A percentile compares a stretch with the other conserved stretches of the same genome.
phyloP scores from a whole-genome alignment of 768 basidiomycete genomes.

The Fibroporia radiculosa region DNA sequence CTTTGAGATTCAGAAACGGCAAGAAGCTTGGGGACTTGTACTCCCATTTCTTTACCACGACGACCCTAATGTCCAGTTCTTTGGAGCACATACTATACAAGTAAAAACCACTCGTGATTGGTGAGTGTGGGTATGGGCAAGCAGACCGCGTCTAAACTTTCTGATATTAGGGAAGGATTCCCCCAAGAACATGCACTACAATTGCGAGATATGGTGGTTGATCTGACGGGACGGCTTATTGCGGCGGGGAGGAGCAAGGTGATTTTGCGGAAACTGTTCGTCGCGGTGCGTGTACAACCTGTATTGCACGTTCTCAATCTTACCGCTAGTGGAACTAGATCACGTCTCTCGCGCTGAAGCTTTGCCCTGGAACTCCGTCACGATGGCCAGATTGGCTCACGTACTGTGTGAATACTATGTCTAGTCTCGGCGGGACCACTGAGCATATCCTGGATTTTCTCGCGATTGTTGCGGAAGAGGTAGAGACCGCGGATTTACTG shows the following conservation, averaged over 20 bases:
- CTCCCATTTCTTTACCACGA: conserved; percentile 64
- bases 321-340: conserved; percentile 29
- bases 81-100: conserved; percentile 88
- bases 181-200: conserved; percentile 50
- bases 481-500: conserved; percentile 66
- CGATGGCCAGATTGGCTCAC: conserved; percentile 75
- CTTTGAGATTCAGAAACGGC: conserved; percentile 67
- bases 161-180: conserved; percentile 58
- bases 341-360: conserved; percentile 63
- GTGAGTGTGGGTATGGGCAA: conserved; percentile 33
- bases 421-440: conserved; percentile 45
- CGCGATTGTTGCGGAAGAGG: conserved; percentile 79
- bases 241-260: conserved; percentile 52
- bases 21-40: conserved; percentile 80
- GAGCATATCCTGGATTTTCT: conserved; percentile 69
- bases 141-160: neutral
- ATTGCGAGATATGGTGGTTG: conserved; percentile 61
- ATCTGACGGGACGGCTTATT: conserved; percentile 61
- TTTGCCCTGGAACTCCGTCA: conserved; percentile 50
- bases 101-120: conserved; percentile 93
- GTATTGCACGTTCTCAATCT: too few relatives aligned
- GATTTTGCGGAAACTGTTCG: conserved; percentile 81
- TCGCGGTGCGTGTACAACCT: conserved; percentile 57
- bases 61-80: conserved; percentile 87
- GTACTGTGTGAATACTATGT: conserved; percentile 54